Base-by-base conservation (phyloP, 352 stramenopile species). In the Phytophthora uliginosa region DNA sequence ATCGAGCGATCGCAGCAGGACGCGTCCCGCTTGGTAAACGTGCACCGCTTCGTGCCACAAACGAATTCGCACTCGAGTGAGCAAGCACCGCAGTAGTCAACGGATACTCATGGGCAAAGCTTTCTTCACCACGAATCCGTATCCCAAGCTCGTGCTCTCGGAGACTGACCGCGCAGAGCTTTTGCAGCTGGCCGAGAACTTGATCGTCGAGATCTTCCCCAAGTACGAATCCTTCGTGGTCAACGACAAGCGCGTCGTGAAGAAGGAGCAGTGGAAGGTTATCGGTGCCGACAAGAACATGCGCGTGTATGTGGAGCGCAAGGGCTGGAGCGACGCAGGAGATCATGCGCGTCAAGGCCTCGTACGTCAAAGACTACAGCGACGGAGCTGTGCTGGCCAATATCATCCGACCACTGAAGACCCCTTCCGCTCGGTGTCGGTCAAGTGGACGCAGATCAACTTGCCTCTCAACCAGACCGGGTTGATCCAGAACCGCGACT, bases 401-500 rank as follows among this genome's bases (percentile, higher is more conserved):
- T 4, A 71, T 89, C 12, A 45, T 79, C 75, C 82, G 4, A 83
- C 69, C 3, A 8, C 24, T 1, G 51, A 76, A 26, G 60, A 82
- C 10, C 82, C 82, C 31, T 89, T 87, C 52, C 73, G 74, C 18
- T 79, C 78, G 8, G 71, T 82, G 20, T 79, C 76, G 7, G 63
- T 89, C 17, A 85, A 88, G 53, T 89, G 82, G 82, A 79, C 62
- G 15, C 71, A 81, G 50, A 75, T 77, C 61, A 74, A 81, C 26
- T 12, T 81, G 6, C 69, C 73, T 13, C 59, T 83, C 0, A 70
- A 72, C 51, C 61, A 74, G n/a, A 78, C 73, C 7, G 66, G 69
- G 18, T 24, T 91, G n/a, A 70, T 88, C 20, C 80, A 84, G 59
- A 88, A 86, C 61, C 82, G 82, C 54, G 80, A 92, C 64, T 83